Evolutionary conservation across 345 rosid species (phyloP).

Genomic region (Brassica carinata): DNA sequence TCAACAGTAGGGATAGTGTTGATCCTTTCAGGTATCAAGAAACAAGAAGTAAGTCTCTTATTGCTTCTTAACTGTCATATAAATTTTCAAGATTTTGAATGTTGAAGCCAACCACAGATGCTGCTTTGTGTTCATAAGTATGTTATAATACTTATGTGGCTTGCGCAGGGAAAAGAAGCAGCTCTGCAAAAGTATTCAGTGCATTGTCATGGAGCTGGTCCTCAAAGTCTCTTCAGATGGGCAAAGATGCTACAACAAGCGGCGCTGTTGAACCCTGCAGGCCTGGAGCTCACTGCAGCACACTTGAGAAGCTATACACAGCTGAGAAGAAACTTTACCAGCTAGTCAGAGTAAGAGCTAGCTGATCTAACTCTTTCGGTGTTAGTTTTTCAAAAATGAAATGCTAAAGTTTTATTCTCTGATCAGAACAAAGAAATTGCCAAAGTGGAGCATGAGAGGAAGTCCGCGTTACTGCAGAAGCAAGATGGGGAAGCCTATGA

Average conservation of each 20-base stretch:
- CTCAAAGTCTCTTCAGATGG: constrained; percentile 64
- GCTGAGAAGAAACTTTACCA: constrained; percentile 86
- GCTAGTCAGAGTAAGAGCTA: constrained; percentile 63
- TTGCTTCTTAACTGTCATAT: constrained; percentile 4
- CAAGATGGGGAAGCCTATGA: constrained; percentile 65
- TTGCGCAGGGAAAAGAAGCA: constrained; percentile 73
- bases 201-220: constrained; percentile 94
- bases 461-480: constrained; percentile 59
- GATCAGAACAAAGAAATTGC: constrained; percentile 75
- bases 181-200: constrained; percentile 86
- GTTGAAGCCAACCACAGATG: constrained; percentile 2
- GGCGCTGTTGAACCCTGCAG: constrained; percentile 66
- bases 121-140: too few species aligned
- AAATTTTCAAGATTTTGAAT: not conserved
- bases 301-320: constrained; percentile 73
- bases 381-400: not conserved
- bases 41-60: constrained; percentile 56
- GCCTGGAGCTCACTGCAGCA: constrained; percentile 80
- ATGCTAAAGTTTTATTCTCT: constrained; percentile 7
- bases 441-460: constrained; percentile 74
- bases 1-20: constrained; percentile 52
- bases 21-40: constrained; percentile 55
- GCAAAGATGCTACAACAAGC: constrained; percentile 47
- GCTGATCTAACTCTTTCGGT: constrained; percentile 22
- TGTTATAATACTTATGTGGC: constrained; percentile 20